Evolutionary conservation across 768 basidiomycete genomes (phyloP).

Genomic region (Lactarius quietus): DNA sequence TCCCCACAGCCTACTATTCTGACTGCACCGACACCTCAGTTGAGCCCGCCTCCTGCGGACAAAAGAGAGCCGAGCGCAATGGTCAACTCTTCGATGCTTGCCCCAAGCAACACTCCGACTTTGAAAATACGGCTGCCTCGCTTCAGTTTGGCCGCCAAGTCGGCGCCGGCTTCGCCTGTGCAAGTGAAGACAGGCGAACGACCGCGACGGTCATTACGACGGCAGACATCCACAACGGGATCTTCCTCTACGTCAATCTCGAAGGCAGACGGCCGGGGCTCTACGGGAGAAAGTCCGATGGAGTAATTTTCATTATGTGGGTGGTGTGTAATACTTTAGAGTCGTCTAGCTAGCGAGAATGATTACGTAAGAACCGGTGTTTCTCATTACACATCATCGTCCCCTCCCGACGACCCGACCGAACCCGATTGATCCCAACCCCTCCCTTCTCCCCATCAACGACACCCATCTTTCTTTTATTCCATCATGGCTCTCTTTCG

Average conservation of each 20-base stretch:
- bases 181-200: conserved; percentile 13
- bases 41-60: conserved; percentile 5
- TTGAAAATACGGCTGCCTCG: conserved; percentile 24
- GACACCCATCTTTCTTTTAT: background rate
- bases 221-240: conserved; percentile 21
- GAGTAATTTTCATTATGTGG: conserved; percentile 14
- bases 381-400: background rate
- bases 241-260: conserved; percentile 23
- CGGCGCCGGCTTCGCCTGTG: conserved; percentile 15
- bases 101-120: conserved; percentile 9
- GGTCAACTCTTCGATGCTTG: conserved; percentile 9
- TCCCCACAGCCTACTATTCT: background rate
- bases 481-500: conserved; percentile 34
- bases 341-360: background rate
- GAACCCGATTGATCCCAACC: background rate
- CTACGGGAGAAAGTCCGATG: conserved; percentile 17
- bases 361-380: conserved; percentile 14
- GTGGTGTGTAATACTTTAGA: conserved; percentile 5
- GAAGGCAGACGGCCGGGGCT: conserved; percentile 18
- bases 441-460: background rate
- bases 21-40: background rate
- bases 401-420: background rate
- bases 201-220: conserved; percentile 22
- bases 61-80: background rate
- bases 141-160: conserved; percentile 16